These are phyloP conservation scores for Entomortierella parvispora DNA, from an alignment of 192 early-diverging fungal genomes.

Conservation along the genomic window DNA sequence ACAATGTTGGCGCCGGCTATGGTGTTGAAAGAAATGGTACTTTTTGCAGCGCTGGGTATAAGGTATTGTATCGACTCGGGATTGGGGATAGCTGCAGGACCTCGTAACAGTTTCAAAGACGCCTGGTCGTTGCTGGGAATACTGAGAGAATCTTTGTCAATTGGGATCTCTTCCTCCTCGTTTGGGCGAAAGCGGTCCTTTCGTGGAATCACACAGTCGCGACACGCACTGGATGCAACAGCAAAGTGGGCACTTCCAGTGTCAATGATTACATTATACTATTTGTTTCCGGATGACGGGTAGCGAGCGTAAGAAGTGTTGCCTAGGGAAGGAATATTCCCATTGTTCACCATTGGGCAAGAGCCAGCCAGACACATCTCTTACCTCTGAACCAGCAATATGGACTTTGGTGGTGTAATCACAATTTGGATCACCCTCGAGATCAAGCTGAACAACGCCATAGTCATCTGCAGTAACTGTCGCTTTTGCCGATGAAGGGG, in stretches of 20 bases:
- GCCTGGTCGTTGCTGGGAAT: no score
- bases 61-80: no score
- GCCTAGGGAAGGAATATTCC: not conserved
- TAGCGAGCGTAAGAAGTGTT: not conserved
- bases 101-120: no score
- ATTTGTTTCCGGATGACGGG: not conserved
- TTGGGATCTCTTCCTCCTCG: slow-evolving; percentile 42
- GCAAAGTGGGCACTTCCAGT: slow-evolving; percentile 49
- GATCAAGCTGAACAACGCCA: slow-evolving; percentile 38
- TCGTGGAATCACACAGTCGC: slow-evolving; percentile 23
- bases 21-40: no score
- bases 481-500: not conserved
- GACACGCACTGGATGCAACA: slow-evolving; percentile 29
- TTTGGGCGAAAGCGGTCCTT: slow-evolving; percentile 14
- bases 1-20: no score
- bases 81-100: no score
- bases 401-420: slow-evolving; percentile 45
- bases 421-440: slow-evolving; percentile 42
- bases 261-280: slow-evolving; percentile 51
- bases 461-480: slow-evolving; percentile 18
- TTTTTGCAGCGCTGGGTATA: no score
- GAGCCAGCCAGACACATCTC: not conserved
- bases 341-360: not conserved
- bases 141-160: slow-evolving; percentile 16
- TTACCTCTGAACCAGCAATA: slow-evolving; percentile 42